These are phyloP conservation scores for Hibiscus mutabilis DNA, from an alignment of 345 rosid genomes.

Conservation along the genomic window DNA sequence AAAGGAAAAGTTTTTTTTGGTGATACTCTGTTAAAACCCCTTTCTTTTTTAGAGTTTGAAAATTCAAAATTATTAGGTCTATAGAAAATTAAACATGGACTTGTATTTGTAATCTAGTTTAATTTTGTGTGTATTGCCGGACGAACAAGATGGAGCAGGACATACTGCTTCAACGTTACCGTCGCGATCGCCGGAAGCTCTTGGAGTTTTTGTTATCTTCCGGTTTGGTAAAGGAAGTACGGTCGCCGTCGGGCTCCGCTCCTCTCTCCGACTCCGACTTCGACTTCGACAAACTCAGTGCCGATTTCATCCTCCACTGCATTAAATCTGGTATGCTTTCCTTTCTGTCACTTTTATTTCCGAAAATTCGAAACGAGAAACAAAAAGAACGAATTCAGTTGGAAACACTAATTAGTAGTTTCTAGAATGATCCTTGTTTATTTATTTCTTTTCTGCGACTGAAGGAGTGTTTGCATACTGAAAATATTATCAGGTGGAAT, in stretches of 20 bases:
- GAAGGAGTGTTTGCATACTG: background rate
- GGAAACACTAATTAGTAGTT: background rate
- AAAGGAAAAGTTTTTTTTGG: background rate
- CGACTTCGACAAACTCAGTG: slow-evolving; percentile 66
- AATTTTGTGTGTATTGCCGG: background rate
- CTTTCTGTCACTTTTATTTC: slow-evolving; percentile 10
- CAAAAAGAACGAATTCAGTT: background rate
- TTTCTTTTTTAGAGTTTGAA: background rate
- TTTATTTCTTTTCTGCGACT: background rate
- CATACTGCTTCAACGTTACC: slow-evolving; percentile 52
- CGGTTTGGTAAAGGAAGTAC: slow-evolving; percentile 50
- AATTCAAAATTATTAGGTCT: background rate
- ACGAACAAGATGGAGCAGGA: slow-evolving; percentile 22
- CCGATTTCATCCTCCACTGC: slow-evolving; percentile 63
- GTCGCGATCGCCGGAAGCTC: slow-evolving; percentile 87
- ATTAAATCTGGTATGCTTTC: slow-evolving; percentile 51
- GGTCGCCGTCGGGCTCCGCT: slow-evolving; percentile 40
- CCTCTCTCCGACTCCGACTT: slow-evolving; percentile 45
- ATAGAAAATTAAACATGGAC: background rate
- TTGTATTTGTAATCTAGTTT: background rate
- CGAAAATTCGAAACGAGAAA: background rate
- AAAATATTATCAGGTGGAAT: slow-evolving; percentile 53
- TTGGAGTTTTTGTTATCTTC: slow-evolving; percentile 64
- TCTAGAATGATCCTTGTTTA: background rate
- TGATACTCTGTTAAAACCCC: background rate